Percentiles rank a stretch among this genome's conserved stretches.
Conservation (phyloP, 768 basidiomycete genomes). For the Tubosaeta sp. region DNA sequence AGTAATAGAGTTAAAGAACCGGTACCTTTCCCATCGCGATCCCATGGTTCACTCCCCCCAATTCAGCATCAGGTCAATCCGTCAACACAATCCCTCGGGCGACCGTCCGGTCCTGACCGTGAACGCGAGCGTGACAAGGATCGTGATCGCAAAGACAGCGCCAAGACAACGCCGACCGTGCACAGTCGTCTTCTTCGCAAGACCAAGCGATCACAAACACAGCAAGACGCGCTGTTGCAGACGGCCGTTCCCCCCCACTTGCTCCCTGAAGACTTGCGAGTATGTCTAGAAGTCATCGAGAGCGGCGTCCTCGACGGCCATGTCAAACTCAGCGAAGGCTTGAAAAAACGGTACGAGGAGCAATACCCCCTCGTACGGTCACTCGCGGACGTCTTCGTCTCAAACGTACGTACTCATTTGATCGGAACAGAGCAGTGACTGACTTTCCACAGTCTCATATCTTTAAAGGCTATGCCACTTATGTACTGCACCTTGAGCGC, state of each 20-base stretch:
- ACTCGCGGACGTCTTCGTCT: conserved; percentile 93
- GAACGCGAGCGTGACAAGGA: conserved; percentile 39
- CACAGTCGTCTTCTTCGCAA: conserved; percentile 57
- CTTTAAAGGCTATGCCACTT: conserved; percentile 89
- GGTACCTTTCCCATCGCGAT: conserved; percentile 76
- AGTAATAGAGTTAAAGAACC: conserved; percentile 39
- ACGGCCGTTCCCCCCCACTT: conserved; percentile 68
- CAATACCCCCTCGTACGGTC: conserved; percentile 92
- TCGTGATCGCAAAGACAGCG: conserved; percentile 43
- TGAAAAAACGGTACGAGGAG: conserved; percentile 90
- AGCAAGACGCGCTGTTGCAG: conserved; percentile 40
- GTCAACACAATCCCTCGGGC: conserved; percentile 74
- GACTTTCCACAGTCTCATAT: conserved; percentile 70
- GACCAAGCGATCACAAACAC: conserved; percentile 61
- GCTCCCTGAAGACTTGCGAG: conserved; percentile 81
- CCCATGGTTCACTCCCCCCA: conserved; percentile 74
- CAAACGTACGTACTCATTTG: conserved; percentile 62
- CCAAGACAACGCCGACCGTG: conserved; percentile 32
- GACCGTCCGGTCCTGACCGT: conserved; percentile 56
- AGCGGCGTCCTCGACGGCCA: conserved; percentile 88
- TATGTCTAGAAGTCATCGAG: conserved; percentile 84
- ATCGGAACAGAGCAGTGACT: conserved; percentile 11
- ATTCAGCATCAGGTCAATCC: conserved; percentile 48
- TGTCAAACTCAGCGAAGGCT: conserved; percentile 73
- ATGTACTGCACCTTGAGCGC: conserved; percentile 90